These are phyloP conservation scores for Clitoria ternatea DNA, from an alignment of 306 rosid species.

Conservation along the genomic window DNA sequence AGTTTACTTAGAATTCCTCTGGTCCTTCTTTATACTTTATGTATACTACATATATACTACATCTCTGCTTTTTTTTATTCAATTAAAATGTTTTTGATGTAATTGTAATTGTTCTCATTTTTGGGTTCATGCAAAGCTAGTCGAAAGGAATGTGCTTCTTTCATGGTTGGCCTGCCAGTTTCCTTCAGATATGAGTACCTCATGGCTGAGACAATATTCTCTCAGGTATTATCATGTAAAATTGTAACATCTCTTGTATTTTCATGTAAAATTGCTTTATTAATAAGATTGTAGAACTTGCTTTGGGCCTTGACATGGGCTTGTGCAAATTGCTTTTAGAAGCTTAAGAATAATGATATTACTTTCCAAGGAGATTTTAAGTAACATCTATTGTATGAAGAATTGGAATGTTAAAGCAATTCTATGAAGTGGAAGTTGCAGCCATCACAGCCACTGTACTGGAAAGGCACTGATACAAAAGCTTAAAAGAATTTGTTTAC, in stretches of 20 bases:
- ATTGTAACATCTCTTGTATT: conserved; percentile 68
- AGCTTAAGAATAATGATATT: neutral
- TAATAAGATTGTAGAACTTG: neutral
- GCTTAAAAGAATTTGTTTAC: too few species aligned
- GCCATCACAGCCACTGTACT: too few species aligned
- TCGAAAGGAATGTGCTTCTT: conserved; percentile 98
- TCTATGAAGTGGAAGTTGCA: neutral
- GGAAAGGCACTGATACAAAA: too few species aligned
- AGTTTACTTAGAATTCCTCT: neutral
- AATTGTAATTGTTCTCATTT: conserved; percentile 35
- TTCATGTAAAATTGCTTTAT: neutral
- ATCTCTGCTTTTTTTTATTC: neutral
- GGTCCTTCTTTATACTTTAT: neutral
- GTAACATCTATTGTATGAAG: neutral
- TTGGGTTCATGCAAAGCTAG: conserved; percentile 90
- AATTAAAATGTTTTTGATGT: conserved; percentile 17
- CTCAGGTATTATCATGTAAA: conserved; percentile 59
- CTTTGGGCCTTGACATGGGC: conserved; percentile 11
- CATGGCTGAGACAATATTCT: conserved; percentile 99
- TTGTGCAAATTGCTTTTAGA: neutral
- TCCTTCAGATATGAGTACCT: conserved; percentile 94
- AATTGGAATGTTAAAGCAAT: neutral
- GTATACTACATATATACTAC: too few species aligned
- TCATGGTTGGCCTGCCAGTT: conserved; percentile 94
- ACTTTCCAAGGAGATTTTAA: neutral